A percentile compares a stretch with the other conserved stretches of the same genome.
These are phyloP conservation scores for Diaporthe destruens DNA, from an alignment of 2,329 filamentous ascomycete species.

Conservation along the genomic window DNA sequence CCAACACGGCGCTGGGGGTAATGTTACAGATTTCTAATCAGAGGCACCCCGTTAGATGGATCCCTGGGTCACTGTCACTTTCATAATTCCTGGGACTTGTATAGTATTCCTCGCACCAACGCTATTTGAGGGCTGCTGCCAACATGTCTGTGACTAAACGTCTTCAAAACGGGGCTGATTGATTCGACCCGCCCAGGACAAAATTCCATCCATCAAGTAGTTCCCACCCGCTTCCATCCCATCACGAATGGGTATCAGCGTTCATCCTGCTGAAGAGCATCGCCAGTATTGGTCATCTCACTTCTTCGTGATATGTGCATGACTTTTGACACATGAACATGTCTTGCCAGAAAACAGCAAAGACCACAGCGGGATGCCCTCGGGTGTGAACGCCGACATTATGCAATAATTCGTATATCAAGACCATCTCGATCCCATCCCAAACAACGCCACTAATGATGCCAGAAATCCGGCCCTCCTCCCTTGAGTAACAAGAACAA, in stretches of 20 bases:
- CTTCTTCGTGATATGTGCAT: background rate
- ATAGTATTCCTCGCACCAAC: background rate
- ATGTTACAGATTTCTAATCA: background rate
- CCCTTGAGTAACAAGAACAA: background rate
- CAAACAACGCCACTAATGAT: background rate
- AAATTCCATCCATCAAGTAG: background rate
- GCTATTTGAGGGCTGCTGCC: background rate
- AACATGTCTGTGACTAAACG: background rate
- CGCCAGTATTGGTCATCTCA: background rate
- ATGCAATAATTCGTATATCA: conserved; percentile 28
- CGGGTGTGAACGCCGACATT: conserved; percentile 15
- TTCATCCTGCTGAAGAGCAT: conserved; percentile 7
- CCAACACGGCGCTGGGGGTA: background rate
- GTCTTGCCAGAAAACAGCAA: background rate
- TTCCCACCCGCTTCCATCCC: background rate
- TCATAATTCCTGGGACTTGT: background rate
- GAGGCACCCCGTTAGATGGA: background rate
- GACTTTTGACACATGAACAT: background rate
- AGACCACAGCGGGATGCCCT: background rate
- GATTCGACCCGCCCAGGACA: background rate
- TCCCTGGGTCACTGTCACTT: too few species aligned
- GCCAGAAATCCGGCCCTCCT: background rate
- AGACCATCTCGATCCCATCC: background rate
- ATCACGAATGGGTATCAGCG: conserved; percentile 30
- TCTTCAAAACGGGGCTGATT: background rate